These are phyloP conservation scores for Clathrospora elynae DNA, from an alignment of 2,329 filamentous ascomycete species.

Conservation along the genomic window DNA sequence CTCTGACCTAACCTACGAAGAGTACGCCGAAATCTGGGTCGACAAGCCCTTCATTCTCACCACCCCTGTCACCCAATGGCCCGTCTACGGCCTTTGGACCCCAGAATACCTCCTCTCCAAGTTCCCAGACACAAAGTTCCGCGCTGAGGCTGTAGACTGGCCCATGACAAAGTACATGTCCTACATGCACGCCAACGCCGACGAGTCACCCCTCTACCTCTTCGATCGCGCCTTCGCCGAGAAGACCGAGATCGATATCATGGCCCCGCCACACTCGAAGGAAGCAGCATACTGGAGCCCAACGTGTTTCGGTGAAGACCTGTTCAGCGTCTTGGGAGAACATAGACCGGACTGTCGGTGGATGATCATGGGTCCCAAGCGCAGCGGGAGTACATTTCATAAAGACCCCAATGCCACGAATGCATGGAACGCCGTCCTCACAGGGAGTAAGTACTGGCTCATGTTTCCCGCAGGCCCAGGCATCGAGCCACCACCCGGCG, in stretches of 20 bases:
- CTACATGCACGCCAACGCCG: slow-evolving; percentile 79
- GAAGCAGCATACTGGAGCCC: slow-evolving; percentile 75
- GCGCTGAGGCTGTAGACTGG: slow-evolving; percentile 95
- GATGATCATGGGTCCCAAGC: slow-evolving; percentile 86
- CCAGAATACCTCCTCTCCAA: slow-evolving; percentile 67
- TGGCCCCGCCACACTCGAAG: slow-evolving; percentile 51
- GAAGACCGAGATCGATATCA: slow-evolving; percentile 71
- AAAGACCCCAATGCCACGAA: slow-evolving; percentile 76
- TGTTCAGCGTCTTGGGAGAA: slow-evolving; percentile 77
- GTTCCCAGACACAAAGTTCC: slow-evolving; percentile 72
- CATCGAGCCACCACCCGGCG: slow-evolving; percentile 75
- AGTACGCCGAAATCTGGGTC: slow-evolving; percentile 78
- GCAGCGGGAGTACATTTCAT: slow-evolving; percentile 93
- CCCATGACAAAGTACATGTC: slow-evolving; percentile 76
- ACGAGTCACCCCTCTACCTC: slow-evolving; percentile 90
- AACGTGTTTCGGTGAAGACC: slow-evolving; percentile 81
- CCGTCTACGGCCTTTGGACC: slow-evolving; percentile 75
- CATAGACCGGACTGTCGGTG: slow-evolving; percentile 87
- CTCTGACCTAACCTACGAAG: slow-evolving; percentile 68
- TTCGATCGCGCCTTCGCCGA: slow-evolving; percentile 87
- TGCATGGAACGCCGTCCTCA: slow-evolving; percentile 93
- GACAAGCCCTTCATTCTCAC: slow-evolving; percentile 86
- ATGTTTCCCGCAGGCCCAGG: slow-evolving; percentile 81
- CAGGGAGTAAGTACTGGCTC: slow-evolving; percentile 96
- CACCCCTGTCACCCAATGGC: slow-evolving; percentile 79